A percentile compares a stretch with the other conserved stretches of the same genome.
These are phyloP conservation scores for Cyclotella atomus DNA, from an alignment of 108 stramenopile species.

Conservation along the genomic window DNA sequence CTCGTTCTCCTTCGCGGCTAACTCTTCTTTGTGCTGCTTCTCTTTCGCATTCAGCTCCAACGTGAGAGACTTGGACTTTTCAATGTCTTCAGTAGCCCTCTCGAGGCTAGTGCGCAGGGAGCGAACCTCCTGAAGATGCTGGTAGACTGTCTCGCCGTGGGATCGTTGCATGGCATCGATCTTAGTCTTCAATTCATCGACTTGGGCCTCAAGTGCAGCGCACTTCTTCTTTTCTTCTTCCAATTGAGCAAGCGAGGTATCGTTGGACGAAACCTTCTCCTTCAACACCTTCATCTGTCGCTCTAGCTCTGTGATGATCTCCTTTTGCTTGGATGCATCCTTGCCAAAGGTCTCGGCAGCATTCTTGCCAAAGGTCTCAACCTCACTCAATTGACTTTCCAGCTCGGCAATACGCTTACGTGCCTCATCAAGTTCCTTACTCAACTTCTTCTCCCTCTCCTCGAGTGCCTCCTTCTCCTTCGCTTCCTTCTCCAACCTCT, in stretches of 20 bases:
- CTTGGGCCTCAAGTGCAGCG: not conserved
- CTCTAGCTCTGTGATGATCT: not conserved
- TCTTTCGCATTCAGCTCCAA: constrained; percentile 2
- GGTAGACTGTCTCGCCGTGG: constrained; percentile 33
- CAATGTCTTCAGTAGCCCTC: constrained; percentile 37
- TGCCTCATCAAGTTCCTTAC: not conserved
- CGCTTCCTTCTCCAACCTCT: constrained; percentile 5
- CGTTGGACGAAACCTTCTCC: not conserved
- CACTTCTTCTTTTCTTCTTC: constrained; percentile 6
- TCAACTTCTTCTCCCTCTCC: not conserved
- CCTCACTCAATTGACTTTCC: not conserved
- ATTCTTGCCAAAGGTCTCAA: not conserved
- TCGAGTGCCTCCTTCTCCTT: not conserved
- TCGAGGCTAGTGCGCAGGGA: constrained; percentile 36
- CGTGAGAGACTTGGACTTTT: constrained; percentile 16
- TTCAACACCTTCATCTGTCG: not conserved
- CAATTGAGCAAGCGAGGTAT: not conserved
- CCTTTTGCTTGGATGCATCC: not conserved
- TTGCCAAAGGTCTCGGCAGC: not conserved
- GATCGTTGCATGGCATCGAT: constrained; percentile 9
- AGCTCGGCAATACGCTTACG: constrained; percentile 5
- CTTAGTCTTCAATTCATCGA: constrained; percentile 1
- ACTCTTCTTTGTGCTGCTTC: constrained; percentile 1
- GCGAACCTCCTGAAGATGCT: constrained; percentile 40
- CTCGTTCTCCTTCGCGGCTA: constrained; percentile 14